Percentiles rank a stretch among this genome's conserved stretches.
phyloP scores from a whole-genome alignment of 305 asterid genomes.

The Ilex paraguariensis region DNA sequence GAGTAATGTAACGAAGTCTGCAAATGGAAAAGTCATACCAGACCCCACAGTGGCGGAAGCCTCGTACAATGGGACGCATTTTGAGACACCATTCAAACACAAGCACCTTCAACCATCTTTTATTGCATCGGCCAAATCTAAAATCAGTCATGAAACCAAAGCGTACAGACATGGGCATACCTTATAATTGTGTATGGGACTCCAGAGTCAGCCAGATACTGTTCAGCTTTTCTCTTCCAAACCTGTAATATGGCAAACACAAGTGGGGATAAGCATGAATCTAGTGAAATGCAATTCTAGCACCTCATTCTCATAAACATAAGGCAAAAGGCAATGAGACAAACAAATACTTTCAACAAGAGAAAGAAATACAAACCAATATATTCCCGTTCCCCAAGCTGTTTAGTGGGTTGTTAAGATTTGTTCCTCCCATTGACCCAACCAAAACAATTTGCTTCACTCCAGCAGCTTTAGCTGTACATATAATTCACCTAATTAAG shows the following conservation, averaged over 20 bases:
- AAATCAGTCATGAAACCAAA: no score
- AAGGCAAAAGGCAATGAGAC: background rate
- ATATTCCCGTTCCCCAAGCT: conserved; percentile 86
- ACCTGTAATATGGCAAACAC: conserved; percentile 15
- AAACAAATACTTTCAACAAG: background rate
- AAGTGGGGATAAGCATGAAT: no score
- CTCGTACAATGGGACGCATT: no score
- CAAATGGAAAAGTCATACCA: no score
- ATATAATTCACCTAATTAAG: background rate
- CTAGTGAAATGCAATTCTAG: no score
- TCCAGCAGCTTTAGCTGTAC: conserved; percentile 91
- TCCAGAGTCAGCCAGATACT: conserved; percentile 84
- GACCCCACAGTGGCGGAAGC: no score
- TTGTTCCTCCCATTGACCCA: conserved; percentile 97
- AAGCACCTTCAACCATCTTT: no score
- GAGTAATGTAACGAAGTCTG: no score
- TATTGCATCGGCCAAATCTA: no score
- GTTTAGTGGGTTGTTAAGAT: conserved; percentile 69
- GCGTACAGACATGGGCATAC: conserved; percentile 22
- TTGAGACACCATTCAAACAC: no score
- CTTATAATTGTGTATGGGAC: conserved; percentile 89
- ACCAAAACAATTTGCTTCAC: conserved; percentile 89
- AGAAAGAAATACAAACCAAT: conserved; percentile 47
- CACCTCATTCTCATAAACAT: background rate
- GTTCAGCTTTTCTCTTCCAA: conserved; percentile 81